A percentile compares a stretch with the other conserved stretches of the same genome.
Evolutionary conservation across 2,329 filamentous ascomycete genomes (phyloP).

Genomic region (Macrophomina pseudophaseolina): DNA sequence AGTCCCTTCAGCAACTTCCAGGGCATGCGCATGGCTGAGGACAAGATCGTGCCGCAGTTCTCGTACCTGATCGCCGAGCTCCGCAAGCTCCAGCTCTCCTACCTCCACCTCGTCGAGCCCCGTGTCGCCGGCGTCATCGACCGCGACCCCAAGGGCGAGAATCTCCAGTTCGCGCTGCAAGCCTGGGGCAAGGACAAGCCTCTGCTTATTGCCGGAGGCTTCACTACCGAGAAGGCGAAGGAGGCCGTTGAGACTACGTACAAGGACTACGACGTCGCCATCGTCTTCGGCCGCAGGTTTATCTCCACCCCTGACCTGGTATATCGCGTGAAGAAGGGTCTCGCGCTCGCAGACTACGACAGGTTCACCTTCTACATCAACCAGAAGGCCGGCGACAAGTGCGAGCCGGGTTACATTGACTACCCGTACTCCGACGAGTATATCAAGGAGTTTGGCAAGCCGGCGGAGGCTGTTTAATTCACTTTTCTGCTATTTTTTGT

Average conservation of each 20-base stretch:
- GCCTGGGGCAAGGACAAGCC: constrained; percentile 35
- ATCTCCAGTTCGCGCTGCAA: constrained; percentile 34
- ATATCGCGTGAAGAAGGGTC: constrained; percentile 50
- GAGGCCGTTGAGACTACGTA: constrained; percentile 47
- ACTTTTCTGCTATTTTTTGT: neutral
- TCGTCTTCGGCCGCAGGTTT: constrained; percentile 57
- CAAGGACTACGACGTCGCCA: constrained; percentile 49
- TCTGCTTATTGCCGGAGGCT: constrained; percentile 50
- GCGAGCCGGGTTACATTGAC: constrained; percentile 46
- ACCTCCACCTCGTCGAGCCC: constrained; percentile 66
- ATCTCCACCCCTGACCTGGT: constrained; percentile 57
- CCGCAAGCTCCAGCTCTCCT: constrained; percentile 60
- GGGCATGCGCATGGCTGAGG: constrained; percentile 63
- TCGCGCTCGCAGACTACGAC: constrained; percentile 52
- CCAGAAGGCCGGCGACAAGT: constrained; percentile 23
- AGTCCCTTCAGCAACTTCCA: constrained; percentile 67
- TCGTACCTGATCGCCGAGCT: constrained; percentile 59
- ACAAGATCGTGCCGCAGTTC: constrained; percentile 67
- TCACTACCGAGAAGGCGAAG: constrained; percentile 46
- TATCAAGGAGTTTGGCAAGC: constrained; percentile 26
- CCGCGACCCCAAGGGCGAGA: constrained; percentile 32
- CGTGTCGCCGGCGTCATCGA: constrained; percentile 51
- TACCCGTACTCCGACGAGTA: constrained; percentile 48
- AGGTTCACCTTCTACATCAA: constrained; percentile 52
- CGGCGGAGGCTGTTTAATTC: constrained; percentile 9